A percentile compares a stretch with the other conserved stretches of the same genome.
Evolutionary conservation across 345 rosid genomes (phyloP).

Genomic region (Populus deltoides): DNA sequence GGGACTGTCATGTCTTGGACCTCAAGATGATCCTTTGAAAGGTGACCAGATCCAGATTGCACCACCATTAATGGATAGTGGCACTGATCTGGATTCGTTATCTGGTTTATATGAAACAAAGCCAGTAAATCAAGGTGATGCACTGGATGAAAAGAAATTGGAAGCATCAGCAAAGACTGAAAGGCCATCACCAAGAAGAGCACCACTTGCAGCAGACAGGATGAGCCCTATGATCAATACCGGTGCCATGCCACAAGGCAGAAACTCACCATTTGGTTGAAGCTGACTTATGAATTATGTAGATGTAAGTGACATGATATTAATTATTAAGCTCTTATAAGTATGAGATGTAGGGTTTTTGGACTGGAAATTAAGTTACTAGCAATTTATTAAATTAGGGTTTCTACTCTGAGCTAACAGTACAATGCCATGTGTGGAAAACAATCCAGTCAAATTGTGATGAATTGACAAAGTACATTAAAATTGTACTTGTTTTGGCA

Average conservation of each 20-base stretch:
- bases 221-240: conserved; percentile 52
- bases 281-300: not conserved
- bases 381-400: conserved; percentile 22
- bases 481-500: conserved; percentile 6
- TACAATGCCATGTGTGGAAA: conserved; percentile 31
- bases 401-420: conserved; percentile 8
- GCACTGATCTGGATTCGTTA: conserved; percentile 52
- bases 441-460: conserved; percentile 14
- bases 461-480: conserved; percentile 19
- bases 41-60: conserved; percentile 39
- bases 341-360: conserved; percentile 30
- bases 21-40: conserved; percentile 42
- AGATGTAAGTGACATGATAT: conserved; percentile 12
- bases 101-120: conserved; percentile 70
- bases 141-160: conserved; percentile 42
- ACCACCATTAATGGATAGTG: conserved; percentile 47
- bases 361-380: conserved; percentile 3
- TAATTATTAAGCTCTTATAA: conserved; percentile 9
- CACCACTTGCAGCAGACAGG: conserved; percentile 45
- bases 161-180: conserved; percentile 48
- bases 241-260: conserved; percentile 49
- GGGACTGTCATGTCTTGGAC: conserved; percentile 32
- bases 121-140: conserved; percentile 56
- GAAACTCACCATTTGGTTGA: conserved; percentile 63
- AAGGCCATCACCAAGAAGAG: conserved; percentile 70